A percentile compares a stretch with the other conserved stretches of the same genome.
phyloP scores from a whole-genome alignment of 768 basidiomycete species.

The Leccinellum luteum region DNA sequence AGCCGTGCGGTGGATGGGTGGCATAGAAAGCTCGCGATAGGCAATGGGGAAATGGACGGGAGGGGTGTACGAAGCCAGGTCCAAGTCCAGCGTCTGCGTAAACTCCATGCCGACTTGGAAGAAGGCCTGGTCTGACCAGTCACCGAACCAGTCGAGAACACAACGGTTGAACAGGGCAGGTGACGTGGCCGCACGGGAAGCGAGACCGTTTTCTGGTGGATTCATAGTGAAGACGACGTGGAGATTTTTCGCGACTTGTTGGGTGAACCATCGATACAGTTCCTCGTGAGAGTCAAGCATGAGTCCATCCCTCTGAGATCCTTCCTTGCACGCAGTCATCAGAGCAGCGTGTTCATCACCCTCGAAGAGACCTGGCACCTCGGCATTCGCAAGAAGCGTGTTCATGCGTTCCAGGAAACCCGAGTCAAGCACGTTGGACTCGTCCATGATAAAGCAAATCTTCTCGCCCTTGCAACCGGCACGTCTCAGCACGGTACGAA shows the following conservation, averaged over 20 bases:
- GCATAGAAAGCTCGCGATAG: conserved; percentile 78
- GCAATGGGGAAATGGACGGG: conserved; percentile 86
- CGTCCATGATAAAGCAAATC: conserved; percentile 99
- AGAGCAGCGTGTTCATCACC: conserved; percentile 98
- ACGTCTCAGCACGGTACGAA: conserved; percentile 91
- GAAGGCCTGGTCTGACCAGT: conserved; percentile 98
- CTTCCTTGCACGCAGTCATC: conserved; percentile 99
- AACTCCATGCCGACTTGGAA: conserved; percentile 98
- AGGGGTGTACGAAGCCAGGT: conserved; percentile 75
- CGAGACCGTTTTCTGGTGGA: conserved; percentile 92
- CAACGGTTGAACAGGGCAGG: conserved; percentile 99
- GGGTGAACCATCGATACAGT: conserved; percentile 97
- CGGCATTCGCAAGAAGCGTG: conserved; percentile 97
- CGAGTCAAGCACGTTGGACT: conserved; percentile 98
- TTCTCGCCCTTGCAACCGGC: conserved; percentile 99
- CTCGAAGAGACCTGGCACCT: conserved; percentile 99
- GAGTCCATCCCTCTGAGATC: conserved; percentile 96
- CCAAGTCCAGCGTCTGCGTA: conserved; percentile 90
- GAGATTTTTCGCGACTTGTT: conserved; percentile 95
- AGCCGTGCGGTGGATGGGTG: conserved; percentile 87
- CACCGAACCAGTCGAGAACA: conserved; percentile 99
- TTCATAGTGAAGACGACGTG: conserved; percentile 99
- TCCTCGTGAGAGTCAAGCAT: conserved; percentile 99
- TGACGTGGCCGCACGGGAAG: conserved; percentile 94
- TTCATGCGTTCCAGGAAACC: conserved; percentile 99